Conservation (phyloP, 1,284 basidiomycete genomes). For the Tilletia caries region DNA sequence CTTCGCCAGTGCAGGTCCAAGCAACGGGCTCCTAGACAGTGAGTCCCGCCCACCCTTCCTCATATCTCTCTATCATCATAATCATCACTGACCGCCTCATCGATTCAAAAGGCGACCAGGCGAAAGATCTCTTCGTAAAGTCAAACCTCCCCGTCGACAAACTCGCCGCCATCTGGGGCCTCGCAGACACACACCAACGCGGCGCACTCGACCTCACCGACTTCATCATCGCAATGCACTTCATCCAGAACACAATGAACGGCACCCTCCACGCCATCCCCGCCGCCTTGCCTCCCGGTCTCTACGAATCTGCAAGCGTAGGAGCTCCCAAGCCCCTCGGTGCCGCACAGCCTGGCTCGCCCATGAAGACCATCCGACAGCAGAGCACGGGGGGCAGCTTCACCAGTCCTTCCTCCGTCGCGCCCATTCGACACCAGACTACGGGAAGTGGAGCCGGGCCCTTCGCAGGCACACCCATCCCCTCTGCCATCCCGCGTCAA, state of each 20-base stretch:
- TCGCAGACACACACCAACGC: constrained; percentile 89
- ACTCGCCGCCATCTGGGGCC: constrained; percentile 89
- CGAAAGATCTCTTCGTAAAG: constrained; percentile 86
- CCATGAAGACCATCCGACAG: constrained; percentile 24
- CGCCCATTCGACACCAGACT: constrained; percentile 4
- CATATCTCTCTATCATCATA: background rate
- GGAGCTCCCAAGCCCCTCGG: constrained; percentile 12
- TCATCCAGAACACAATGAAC: constrained; percentile 84
- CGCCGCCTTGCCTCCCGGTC: constrained; percentile 71
- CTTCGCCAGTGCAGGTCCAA: constrained; percentile 48
- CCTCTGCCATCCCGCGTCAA: constrained; percentile 32
- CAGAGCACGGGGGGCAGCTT: constrained; percentile 35
- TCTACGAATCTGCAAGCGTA: constrained; percentile 74
- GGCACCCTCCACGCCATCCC: constrained; percentile 74
- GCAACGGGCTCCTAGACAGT: constrained; percentile 58
- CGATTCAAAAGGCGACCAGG: constrained; percentile 63
- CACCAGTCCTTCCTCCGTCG: background rate
- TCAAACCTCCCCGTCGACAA: constrained; percentile 85
- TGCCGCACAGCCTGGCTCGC: constrained; percentile 18
- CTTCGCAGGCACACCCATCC: background rate
- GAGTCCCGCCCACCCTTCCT: background rate
- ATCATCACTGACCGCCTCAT: background rate
- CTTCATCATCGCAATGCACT: constrained; percentile 88
- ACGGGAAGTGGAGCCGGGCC: background rate
- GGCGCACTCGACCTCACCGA: constrained; percentile 85